phyloP scores from a whole-genome alignment of 805 yeast genomes.

The Kluyveromyces aestuarii region DNA sequence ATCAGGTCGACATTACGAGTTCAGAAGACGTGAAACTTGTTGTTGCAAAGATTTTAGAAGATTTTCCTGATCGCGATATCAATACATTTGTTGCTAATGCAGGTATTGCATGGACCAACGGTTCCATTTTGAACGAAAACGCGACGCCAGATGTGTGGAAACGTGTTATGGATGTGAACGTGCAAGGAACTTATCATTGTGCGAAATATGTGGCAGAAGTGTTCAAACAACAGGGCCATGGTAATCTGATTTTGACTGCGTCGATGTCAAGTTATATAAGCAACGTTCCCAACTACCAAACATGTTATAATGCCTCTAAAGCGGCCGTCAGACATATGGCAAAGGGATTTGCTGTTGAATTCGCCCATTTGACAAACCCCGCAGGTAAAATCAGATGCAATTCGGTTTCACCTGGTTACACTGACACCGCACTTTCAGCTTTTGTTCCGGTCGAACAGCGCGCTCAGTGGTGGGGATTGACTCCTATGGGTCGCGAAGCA shows the following conservation, averaged over 20 bases:
- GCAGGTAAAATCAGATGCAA: conserved; percentile 45
- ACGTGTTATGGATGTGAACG: conserved; percentile 63
- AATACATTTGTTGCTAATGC: conserved; percentile 87
- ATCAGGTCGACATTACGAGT: conserved; percentile 25
- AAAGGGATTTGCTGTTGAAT: conserved; percentile 73
- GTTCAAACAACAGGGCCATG: conserved; percentile 56
- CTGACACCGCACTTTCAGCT: conserved; percentile 57
- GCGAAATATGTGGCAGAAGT: conserved; percentile 65
- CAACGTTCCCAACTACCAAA: conserved; percentile 80
- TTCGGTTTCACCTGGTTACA: conserved; percentile 76
- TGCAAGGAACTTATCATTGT: conserved; percentile 74
- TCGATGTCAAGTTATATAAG: conserved; percentile 86
- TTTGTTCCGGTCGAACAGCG: conserved; percentile 38
- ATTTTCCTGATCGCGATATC: conserved; percentile 61
- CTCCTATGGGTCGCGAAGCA: conserved; percentile 70
- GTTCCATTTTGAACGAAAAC: conserved; percentile 38
- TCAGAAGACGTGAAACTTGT: conserved; percentile 20
- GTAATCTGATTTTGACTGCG: conserved; percentile 60
- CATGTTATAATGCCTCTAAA: conserved; percentile 82
- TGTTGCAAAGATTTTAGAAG: conserved; percentile 37
- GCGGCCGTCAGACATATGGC: conserved; percentile 77
- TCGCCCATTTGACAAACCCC: conserved; percentile 35
- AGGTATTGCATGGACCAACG: conserved; percentile 78
- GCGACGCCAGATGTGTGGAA: conserved; percentile 49
- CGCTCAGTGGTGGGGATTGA: conserved; percentile 42